Conservation (phyloP, 768 basidiomycete genomes). For the Cyathus striatus region DNA sequence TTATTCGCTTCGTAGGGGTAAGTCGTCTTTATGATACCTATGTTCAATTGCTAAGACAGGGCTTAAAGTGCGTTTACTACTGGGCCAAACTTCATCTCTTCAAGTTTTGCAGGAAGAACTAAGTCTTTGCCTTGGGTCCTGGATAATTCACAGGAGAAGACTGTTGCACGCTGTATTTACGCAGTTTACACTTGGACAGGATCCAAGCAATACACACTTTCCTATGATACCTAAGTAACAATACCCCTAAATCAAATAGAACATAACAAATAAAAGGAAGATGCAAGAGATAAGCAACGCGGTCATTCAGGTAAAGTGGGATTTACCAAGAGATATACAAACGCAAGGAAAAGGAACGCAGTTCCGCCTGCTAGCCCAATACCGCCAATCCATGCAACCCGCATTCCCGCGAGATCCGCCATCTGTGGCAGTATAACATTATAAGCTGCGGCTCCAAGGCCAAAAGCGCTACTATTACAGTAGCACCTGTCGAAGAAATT, state of each 20-base stretch:
- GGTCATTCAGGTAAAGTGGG: not conserved
- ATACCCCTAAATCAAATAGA: no score
- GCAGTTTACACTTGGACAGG: no score
- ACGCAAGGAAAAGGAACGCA: not conserved
- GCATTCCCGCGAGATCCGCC: constrained; percentile 17
- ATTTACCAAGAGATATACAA: not conserved
- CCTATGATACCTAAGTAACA: no score
- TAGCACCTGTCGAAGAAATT: constrained; percentile 24
- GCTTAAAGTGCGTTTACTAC: constrained; percentile 68
- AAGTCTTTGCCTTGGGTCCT: no score
- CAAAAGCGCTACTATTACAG: constrained; percentile 25
- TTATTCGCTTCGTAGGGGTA: constrained; percentile 73
- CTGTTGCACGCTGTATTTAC: no score
- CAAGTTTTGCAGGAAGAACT: constrained; percentile 75
- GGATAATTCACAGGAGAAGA: no score
- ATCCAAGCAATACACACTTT: no score
- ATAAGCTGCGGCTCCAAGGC: constrained; percentile 17
- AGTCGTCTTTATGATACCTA: constrained; percentile 20
- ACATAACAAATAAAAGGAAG: no score
- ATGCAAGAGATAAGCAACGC: no score
- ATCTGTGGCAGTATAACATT: constrained; percentile 13
- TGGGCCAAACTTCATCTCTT: constrained; percentile 81
- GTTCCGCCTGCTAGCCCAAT: constrained; percentile 6
- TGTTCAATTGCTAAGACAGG: constrained; percentile 1
- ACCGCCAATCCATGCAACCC: constrained; percentile 27